Conservation (phyloP, 2,329 filamentous ascomycete species). For the Endoconidiophora polonica region DNA sequence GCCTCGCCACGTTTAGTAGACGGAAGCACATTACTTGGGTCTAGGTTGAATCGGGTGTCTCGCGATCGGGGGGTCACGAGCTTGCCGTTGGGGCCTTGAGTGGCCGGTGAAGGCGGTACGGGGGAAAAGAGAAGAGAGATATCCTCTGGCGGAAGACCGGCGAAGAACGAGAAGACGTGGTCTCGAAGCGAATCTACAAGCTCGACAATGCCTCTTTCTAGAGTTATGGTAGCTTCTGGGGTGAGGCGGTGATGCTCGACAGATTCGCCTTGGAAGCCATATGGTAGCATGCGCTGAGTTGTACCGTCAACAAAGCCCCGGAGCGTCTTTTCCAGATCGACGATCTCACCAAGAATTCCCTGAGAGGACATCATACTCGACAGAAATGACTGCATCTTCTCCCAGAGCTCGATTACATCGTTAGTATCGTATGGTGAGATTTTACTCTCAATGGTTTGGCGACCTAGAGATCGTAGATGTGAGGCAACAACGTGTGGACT, state of each 20-base stretch:
- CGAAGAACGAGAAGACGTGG: constrained; percentile 66
- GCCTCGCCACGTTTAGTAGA: constrained; percentile 65
- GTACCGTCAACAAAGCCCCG: constrained; percentile 80
- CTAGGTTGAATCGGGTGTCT: constrained; percentile 65
- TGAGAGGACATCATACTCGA: constrained; percentile 57
- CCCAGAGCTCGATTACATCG: constrained; percentile 82
- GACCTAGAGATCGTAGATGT: constrained; percentile 58
- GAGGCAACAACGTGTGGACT: constrained; percentile 51
- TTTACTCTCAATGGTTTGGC: constrained; percentile 46
- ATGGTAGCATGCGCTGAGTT: constrained; percentile 62
- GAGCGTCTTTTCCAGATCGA: constrained; percentile 88
- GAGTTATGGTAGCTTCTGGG: constrained; percentile 47
- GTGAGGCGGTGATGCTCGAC: constrained; percentile 67
- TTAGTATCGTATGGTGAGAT: constrained; percentile 54
- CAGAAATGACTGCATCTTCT: constrained; percentile 64
- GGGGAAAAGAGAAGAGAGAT: constrained; percentile 78
- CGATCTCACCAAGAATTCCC: constrained; percentile 72
- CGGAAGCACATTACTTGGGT: constrained; percentile 58
- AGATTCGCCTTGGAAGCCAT: constrained; percentile 68
- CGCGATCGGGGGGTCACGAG: constrained; percentile 38
- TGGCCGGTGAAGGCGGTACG: constrained; percentile 49
- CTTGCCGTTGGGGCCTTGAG: constrained; percentile 32
- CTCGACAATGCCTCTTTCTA: constrained; percentile 65
- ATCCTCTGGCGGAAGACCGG: constrained; percentile 77
- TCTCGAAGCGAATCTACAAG: constrained; percentile 72